These are phyloP conservation scores for Ceratocystis eucalypticola DNA, from an alignment of 2,329 filamentous ascomycete species.

Conservation along the genomic window DNA sequence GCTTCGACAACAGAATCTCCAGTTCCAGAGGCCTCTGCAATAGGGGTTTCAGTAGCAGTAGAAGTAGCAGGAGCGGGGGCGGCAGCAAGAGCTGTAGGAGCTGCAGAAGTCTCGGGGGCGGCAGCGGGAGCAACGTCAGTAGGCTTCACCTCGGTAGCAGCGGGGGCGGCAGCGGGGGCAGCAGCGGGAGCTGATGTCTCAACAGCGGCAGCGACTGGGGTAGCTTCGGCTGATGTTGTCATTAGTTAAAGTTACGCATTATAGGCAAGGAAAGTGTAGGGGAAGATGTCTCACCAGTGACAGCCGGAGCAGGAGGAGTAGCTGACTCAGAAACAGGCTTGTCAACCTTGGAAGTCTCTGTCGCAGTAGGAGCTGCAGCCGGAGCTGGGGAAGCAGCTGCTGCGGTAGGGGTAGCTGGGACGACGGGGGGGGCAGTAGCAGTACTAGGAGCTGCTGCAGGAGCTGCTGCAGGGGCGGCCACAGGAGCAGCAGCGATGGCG, in stretches of 20 bases:
- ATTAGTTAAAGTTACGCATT: too few species aligned
- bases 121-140: conserved; percentile 21
- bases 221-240: too few species aligned
- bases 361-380: not conserved
- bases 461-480: conserved; percentile 7
- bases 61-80: conserved; percentile 5
- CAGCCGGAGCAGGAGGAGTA: not conserved
- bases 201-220: conserved; percentile 17
- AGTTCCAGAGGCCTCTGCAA: conserved; percentile 6
- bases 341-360: conserved; percentile 11
- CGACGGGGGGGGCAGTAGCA: not conserved
- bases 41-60: conserved; percentile 2
- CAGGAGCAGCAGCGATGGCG: conserved; percentile 23
- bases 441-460: conserved; percentile 2
- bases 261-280: too few species aligned
- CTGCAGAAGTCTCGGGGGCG: conserved; percentile 4
- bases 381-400: not conserved
- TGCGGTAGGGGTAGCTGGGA: not conserved
- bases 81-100: conserved; percentile 8
- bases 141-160: conserved; percentile 24
- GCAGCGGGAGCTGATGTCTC: conserved; percentile 19
- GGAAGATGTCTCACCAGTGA: too few species aligned
- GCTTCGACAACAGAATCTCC: conserved; percentile 22
- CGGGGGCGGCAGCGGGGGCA: conserved; percentile 20
- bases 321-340: conserved; percentile 22